Percentiles rank a stretch among this genome's conserved stretches.
Evolutionary conservation across 2,329 filamentous ascomycete genomes (phyloP).

Genomic region (Aphanoascus verrucosus): DNA sequence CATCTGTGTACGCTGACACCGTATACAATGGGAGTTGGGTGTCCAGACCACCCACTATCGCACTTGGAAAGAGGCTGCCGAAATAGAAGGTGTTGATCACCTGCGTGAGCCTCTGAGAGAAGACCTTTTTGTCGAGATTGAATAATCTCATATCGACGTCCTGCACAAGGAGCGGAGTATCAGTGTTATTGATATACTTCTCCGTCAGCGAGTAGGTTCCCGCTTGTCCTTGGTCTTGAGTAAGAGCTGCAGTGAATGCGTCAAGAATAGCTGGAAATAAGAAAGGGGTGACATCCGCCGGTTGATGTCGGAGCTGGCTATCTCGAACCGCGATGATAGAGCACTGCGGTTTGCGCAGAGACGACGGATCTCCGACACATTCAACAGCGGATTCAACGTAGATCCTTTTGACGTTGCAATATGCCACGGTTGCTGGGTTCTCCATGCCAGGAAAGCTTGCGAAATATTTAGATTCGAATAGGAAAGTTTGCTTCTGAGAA

Average conservation of each 20-base stretch:
- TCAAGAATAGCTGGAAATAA: neutral
- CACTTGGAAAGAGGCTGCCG: slow-evolving; percentile 9
- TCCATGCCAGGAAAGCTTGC: neutral
- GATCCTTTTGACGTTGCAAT: slow-evolving; percentile 8
- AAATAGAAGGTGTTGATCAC: slow-evolving; percentile 11
- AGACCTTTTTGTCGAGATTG: neutral
- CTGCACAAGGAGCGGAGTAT: slow-evolving; percentile 3
- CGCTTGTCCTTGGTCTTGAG: neutral
- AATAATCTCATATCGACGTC: neutral
- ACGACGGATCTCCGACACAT: slow-evolving; percentile 1
- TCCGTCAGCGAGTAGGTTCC: neutral
- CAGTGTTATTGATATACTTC: slow-evolving; percentile 5
- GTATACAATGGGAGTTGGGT: neutral
- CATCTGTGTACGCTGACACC: neutral
- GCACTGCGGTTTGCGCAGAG: neutral
- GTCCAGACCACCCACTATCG: slow-evolving; percentile 2
- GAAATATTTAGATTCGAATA: slow-evolving; percentile 4
- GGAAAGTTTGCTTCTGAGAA: neutral
- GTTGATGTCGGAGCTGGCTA: neutral
- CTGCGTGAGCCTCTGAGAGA: slow-evolving; percentile 9
- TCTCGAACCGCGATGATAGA: slow-evolving; percentile 5
- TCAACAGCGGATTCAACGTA: slow-evolving; percentile 11
- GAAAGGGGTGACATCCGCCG: slow-evolving; percentile 10
- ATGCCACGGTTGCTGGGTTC: neutral
- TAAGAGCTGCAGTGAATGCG: neutral